Evolutionary conservation across 2,329 filamentous ascomycete genomes (phyloP), one percentile per base, ranked within the genome.

Genomic region (Hypomyces rosellus): DNA sequence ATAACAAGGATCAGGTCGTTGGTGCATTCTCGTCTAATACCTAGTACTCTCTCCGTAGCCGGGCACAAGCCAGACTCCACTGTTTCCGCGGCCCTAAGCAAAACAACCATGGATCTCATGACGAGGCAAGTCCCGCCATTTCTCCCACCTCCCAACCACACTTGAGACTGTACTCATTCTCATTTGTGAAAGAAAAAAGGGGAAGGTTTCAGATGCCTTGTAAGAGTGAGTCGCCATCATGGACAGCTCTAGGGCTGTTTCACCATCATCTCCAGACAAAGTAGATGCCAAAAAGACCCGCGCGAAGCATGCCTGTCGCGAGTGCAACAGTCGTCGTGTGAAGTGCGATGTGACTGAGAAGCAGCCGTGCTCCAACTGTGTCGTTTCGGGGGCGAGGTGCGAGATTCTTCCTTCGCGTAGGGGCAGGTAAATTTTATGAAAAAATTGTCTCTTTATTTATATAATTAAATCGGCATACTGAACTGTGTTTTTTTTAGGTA

Each of bases 271-370:
- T 16, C 48, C 48, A 13, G 25, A 34, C 25, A 46, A 37, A 43
- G 16, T 40, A 46, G 54, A 53, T 44, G 18, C 72, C 38, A 63
- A 61, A 38, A 62, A 64, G 46, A 60, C 60, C 25, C 61, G 65
- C 25, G 66, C 66, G 6, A 67, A 66, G 48, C 66, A 65, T 47
- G 66, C 65, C 16, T 68, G 66, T 50, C 62, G 63, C 41, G 56
- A 62, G 42, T 69, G 66, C 59, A 67, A 69, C 54, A 52, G 59
- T 34, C 60, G 66, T 8, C 59, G 66, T 11, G 64, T 69, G 39
- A 61, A 59, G n/a, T 69, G 66, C 57, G 61, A 69, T 54, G 65
- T 68, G 41, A 67, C 58, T 22, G 64, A 68, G 49, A 51, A 50
- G 15, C 59, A 64, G 37, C 66, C 66, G 12, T 69, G 66, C 54